These are phyloP conservation scores for Podospora tetraspora DNA, from an alignment of 495 filamentous ascomycete genomes.

Conservation along the genomic window DNA sequence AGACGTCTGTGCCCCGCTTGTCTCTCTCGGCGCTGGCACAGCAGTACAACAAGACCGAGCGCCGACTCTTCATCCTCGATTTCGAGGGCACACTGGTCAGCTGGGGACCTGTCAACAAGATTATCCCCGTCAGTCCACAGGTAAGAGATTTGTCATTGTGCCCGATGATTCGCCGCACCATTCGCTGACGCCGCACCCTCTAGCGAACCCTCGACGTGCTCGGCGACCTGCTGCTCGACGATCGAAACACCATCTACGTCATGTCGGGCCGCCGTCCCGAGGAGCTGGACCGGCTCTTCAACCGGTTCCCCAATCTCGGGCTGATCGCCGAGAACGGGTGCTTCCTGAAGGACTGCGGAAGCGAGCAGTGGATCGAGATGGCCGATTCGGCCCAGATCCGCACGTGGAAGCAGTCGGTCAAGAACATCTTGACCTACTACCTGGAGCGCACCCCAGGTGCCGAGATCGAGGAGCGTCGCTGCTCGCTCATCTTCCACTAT, in stretches of 20 bases:
- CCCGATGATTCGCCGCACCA: not conserved
- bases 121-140: constrained; percentile 77
- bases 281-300: constrained; percentile 81
- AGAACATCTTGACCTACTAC: constrained; percentile 76
- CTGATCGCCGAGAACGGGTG: constrained; percentile 91
- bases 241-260: constrained; percentile 80
- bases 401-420: constrained; percentile 72
- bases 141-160: constrained; percentile 26
- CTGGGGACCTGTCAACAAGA: constrained; percentile 71
- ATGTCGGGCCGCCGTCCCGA: constrained; percentile 83
- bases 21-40: constrained; percentile 58
- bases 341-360: constrained; percentile 68
- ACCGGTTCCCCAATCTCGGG: constrained; percentile 68
- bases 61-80: constrained; percentile 80
- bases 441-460: constrained; percentile 80
- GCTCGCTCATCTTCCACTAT: constrained; percentile 83
- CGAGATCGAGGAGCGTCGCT: constrained; percentile 78
- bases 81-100: constrained; percentile 88
- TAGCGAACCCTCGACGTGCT: constrained; percentile 68
- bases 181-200: constrained; percentile 9
- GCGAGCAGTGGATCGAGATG: constrained; percentile 64
- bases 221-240: constrained; percentile 70
- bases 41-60: constrained; percentile 56
- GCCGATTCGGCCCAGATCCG: constrained; percentile 60
- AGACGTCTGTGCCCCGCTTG: constrained; percentile 76